Evolutionary conservation across 2,329 filamentous ascomycete genomes (phyloP), one percentile per base, ranked within the genome.

Genomic region (Stagonosporopsis vannaccii): DNA sequence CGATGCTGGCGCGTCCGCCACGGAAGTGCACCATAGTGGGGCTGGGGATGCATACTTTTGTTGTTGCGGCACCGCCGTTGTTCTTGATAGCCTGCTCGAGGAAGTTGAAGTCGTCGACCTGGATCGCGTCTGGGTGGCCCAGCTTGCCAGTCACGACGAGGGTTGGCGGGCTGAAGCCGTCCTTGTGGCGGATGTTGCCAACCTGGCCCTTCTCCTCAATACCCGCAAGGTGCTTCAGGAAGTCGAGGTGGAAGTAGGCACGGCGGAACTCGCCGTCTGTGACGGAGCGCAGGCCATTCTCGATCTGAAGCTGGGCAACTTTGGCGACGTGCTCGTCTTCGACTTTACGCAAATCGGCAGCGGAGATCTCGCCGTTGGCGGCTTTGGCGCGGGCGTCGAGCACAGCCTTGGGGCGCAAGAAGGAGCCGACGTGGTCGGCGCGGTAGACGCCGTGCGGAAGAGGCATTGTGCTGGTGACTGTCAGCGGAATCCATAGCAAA

Each of bases 11-110:
- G 28, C 83, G 77, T 11, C 79, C 81, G 58, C 82, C 82, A 54
- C 83, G 81, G 79, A 86, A 85, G 69, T 85, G 83, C 46, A 85
- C 79, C 83, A 85, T 85, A n/a, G 84, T 85, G 12, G 84, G 84
- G 36, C 75, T 80, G 3, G 84, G 83, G 57, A 86, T 85, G 76
- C 81, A 83, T 28, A 85, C 83, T 70, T 86, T 86, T 36, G 80
- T 78, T 2, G 75, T 81, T 6, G 74, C 75, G 41, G 68, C 71
- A 48, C 73, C 72, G 48, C 69, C 74, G 26, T 70, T 70, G 35
- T 70, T 48, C 46, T 72, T 73, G 69, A 84, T 81, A 40, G 78
- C 77, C 26, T 75, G 66, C 72, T 83, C 79, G 48, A 86, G 79
- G 73, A 80, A 85, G 55, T 78, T 72, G 76, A 81, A 85, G 73